Evolutionary conservation across 345 rosid genomes (phyloP).

Genomic region (Boechera retrofracta): DNA sequence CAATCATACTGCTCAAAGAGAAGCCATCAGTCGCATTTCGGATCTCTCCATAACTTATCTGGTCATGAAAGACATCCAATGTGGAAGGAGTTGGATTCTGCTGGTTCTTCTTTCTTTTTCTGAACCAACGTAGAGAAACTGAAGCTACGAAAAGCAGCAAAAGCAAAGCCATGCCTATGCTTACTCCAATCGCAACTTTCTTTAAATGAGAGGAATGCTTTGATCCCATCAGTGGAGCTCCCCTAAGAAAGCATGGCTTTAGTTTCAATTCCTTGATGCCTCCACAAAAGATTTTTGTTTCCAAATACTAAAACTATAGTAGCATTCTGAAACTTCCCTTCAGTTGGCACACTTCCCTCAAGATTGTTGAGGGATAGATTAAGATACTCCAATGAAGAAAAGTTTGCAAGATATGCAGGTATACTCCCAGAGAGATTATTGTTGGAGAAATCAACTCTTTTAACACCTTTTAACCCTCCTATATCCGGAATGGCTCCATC

Average conservation of each 20-base stretch:
- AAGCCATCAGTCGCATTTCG: slow-evolving; percentile 37
- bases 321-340: slow-evolving; percentile 39
- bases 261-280: slow-evolving; percentile 23
- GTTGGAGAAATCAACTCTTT: slow-evolving; percentile 10
- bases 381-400: not conserved
- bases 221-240: not conserved
- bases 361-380: slow-evolving; percentile 41
- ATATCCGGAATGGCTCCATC: slow-evolving; percentile 28
- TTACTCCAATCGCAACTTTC: slow-evolving; percentile 15
- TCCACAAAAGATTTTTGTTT: slow-evolving; percentile 34
- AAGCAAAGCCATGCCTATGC: slow-evolving; percentile 13
- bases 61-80: slow-evolving; percentile 16
- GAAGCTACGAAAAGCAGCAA: not conserved
- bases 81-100: not conserved
- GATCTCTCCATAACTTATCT: slow-evolving; percentile 29
- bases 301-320: slow-evolving; percentile 20
- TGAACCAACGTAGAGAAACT: not conserved
- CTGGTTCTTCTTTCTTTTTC: slow-evolving; percentile 3
- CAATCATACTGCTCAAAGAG: slow-evolving; percentile 34
- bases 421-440: slow-evolving; percentile 24
- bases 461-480: not conserved
- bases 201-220: not conserved
- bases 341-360: slow-evolving; percentile 30
- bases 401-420: slow-evolving; percentile 21
- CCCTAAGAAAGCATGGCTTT: slow-evolving; percentile 23